Base-by-base conservation (phyloP, 1,284 basidiomycete genomes). In the Taiwanofungus camphoratus region DNA sequence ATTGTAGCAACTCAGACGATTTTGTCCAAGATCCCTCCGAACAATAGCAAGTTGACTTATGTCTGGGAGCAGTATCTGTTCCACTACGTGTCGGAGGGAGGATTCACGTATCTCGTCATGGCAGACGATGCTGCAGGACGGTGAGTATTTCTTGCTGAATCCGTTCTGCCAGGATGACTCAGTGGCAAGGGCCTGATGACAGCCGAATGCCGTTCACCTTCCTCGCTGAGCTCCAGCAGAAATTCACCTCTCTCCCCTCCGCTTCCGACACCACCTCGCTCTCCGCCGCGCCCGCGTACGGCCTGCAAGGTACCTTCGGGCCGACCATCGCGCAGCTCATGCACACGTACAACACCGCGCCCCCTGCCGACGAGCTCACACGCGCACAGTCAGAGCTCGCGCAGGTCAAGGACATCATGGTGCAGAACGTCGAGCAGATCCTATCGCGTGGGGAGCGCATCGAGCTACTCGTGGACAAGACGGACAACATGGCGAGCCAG, bases 381-480 rank as follows among this genome's bases (percentile, higher is more conserved):
- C 86, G 90, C 51, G 95, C 96, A 2, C 92, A 94, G 60, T 77
- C 76, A 7, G 94, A 99, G 61, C 75, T 99, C 23, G 86, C 87
- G 49, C 87, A 93, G 56, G 92, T 95, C 37, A 97, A 97, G 65
- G 88, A 95, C 56, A 92, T 97, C 65, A 96, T 97, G 92, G 93
- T 96, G 30, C 88, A 93, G 64, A 94, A 94, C 61, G 92, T 95
- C 47, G 91, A 94, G 65, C 87, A 92, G 65, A 96, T 99, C 54
- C 76, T 99, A 30, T 87, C 79, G 45, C 76, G 96, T 31, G 96
- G 95, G 6, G 96, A 99, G 64, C 76, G 95, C 44, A 92, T 99
- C 56, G 95, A 98, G 61, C 73, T 98, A 16, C 76, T 99, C 32
- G 88, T 99, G 34, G 92, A 98, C 72, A 94, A 98, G 74, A 99